phyloP scores from a whole-genome alignment of 306 rosid genomes.

The Rubus parviflorus region DNA sequence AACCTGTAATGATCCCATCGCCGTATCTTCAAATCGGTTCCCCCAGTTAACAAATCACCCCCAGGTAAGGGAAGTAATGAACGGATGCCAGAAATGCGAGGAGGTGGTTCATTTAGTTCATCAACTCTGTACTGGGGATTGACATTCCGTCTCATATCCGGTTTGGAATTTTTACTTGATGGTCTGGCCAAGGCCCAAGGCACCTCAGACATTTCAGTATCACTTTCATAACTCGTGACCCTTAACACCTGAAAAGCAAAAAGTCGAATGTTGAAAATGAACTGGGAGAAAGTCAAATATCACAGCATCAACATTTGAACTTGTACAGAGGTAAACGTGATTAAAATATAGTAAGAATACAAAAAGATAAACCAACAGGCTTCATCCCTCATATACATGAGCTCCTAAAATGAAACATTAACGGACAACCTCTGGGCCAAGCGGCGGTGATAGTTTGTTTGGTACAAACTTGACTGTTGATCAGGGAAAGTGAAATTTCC shows the following conservation, averaged over 20 bases:
- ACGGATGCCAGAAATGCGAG: slow-evolving; percentile 86
- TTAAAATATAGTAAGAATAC: background rate
- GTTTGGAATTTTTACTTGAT: slow-evolving; percentile 53
- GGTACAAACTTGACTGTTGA: background rate
- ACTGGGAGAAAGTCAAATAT: slow-evolving; percentile 19
- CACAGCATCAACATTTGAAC: slow-evolving; percentile 7
- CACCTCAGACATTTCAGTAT: slow-evolving; percentile 72
- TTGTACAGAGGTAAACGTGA: background rate
- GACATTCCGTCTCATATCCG: slow-evolving; percentile 66
- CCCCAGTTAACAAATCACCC: slow-evolving; percentile 91
- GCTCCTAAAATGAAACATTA: background rate
- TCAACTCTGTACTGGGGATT: slow-evolving; percentile 85
- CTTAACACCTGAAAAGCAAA: slow-evolving; percentile 55
- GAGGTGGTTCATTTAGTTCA: slow-evolving; percentile 83
- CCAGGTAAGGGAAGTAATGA: slow-evolving; percentile 95
- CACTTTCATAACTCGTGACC: slow-evolving; percentile 70
- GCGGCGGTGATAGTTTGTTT: background rate
- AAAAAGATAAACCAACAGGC: background rate
- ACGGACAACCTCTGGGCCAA: background rate
- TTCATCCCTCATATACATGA: background rate
- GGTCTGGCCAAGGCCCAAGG: slow-evolving; percentile 92
- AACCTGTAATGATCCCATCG: slow-evolving; percentile 94
- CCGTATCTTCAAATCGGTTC: slow-evolving; percentile 94
- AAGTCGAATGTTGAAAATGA: background rate
- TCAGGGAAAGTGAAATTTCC: background rate